phyloP scores from a whole-genome alignment of 2,329 filamentous ascomycete genomes.

The Phaeosphaeria sp. region DNA sequence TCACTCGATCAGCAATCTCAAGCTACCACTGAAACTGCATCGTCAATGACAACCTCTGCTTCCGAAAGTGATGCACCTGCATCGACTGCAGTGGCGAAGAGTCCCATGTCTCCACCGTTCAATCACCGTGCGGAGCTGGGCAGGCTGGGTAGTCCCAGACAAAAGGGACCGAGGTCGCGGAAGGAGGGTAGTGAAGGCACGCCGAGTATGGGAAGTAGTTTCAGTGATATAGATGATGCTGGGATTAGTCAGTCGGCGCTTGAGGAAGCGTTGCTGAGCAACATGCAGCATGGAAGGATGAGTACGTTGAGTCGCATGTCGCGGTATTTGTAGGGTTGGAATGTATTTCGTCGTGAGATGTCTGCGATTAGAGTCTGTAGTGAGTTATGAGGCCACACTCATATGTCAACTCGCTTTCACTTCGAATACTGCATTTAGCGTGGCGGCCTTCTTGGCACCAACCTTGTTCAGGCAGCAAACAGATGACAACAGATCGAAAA shows the following conservation, averaged over 20 bases:
- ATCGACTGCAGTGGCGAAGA: slow-evolving; percentile 23
- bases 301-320: slow-evolving; percentile 73
- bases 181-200: slow-evolving; percentile 45
- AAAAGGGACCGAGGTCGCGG: slow-evolving; percentile 19
- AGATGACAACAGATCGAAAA: no score
- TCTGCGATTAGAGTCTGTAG: no score
- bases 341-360: no score
- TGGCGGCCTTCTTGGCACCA: background rate
- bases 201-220: slow-evolving; percentile 71
- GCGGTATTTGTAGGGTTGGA: slow-evolving; percentile 43
- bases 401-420: no score
- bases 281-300: slow-evolving; percentile 72
- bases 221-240: slow-evolving; percentile 84
- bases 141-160: slow-evolving; percentile 61
- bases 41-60: slow-evolving; percentile 63
- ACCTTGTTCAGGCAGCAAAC: background rate
- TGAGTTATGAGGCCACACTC: no score
- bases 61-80: slow-evolving; percentile 39
- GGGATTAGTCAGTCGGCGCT: slow-evolving; percentile 82
- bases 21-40: slow-evolving; percentile 31
- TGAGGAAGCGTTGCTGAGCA: slow-evolving; percentile 78
- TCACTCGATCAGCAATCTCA: slow-evolving; percentile 28
- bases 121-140: slow-evolving; percentile 66
- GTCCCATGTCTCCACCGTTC: slow-evolving; percentile 52
- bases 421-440: no score